Percentiles rank a stretch among this genome's conserved stretches.
Conservation (phyloP, 306 rosid genomes). For the Fragaria iinumae region DNA sequence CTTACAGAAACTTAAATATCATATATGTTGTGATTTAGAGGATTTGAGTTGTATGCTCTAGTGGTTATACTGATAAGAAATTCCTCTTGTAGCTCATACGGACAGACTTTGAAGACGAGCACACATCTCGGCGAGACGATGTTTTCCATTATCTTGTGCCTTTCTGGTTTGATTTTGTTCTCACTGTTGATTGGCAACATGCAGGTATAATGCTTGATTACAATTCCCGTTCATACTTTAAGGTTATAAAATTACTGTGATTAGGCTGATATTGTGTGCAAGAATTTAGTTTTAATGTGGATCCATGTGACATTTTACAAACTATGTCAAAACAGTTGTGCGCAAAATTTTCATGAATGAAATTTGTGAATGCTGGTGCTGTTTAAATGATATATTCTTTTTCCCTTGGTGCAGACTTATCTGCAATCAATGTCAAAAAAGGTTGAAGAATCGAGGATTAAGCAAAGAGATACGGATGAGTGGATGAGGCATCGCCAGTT, state of each 20-base stretch:
- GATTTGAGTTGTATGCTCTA: neutral
- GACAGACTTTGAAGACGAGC: slow-evolving; percentile 72
- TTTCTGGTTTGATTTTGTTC: slow-evolving; percentile 62
- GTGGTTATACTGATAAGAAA: neutral
- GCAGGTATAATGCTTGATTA: slow-evolving; percentile 52
- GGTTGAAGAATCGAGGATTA: slow-evolving; percentile 87
- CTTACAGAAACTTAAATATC: neutral
- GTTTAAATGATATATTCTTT: slow-evolving; percentile 5
- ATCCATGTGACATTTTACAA: neutral
- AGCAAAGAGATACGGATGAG: slow-evolving; percentile 78
- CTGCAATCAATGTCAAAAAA: slow-evolving; percentile 72
- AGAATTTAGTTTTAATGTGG: neutral
- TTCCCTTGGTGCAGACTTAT: slow-evolving; percentile 50
- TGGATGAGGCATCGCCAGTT: slow-evolving; percentile 97
- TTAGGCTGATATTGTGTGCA: neutral
- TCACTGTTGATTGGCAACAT: slow-evolving; percentile 84
- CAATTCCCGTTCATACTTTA: neutral
- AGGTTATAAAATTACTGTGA: neutral
- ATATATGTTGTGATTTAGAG: neutral
- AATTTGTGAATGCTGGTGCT: slow-evolving; percentile 19
- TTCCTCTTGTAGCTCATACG: slow-evolving; percentile 58
- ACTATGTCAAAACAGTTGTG: neutral
- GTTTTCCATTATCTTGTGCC: slow-evolving; percentile 62
- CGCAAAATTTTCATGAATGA: neutral
- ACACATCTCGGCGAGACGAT: slow-evolving; percentile 61